Evolutionary conservation across 768 basidiomycete genomes (phyloP).

Genomic region (Kwoniella sp.): DNA sequence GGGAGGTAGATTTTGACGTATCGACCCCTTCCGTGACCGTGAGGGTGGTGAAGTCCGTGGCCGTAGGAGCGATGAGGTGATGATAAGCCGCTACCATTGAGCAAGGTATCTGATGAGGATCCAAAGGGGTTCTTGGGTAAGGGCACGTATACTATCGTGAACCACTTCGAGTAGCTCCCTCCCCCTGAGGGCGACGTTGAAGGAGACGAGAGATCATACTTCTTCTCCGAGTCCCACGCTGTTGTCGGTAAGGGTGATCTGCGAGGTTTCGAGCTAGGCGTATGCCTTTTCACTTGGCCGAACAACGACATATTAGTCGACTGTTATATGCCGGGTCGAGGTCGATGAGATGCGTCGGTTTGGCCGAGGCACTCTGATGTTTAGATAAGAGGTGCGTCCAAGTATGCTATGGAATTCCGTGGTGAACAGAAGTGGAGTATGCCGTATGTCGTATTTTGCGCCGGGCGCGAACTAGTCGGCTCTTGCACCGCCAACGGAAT

Average conservation of each 20-base stretch:
- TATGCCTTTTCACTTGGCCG: slow-evolving; percentile 55
- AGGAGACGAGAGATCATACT: slow-evolving; percentile 29
- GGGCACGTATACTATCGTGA: slow-evolving; percentile 49
- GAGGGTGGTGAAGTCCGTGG: slow-evolving; percentile 1
- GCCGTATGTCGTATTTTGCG: too few relatives aligned
- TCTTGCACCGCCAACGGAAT: too few relatives aligned
- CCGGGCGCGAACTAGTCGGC: too few relatives aligned
- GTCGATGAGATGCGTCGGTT: too few relatives aligned
- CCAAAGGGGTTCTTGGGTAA: slow-evolving; percentile 35
- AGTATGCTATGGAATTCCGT: too few relatives aligned
- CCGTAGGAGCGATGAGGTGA: slow-evolving; percentile 12
- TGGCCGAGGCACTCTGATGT: too few relatives aligned
- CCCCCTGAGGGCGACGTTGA: slow-evolving; percentile 21
- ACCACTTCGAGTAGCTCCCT: slow-evolving; percentile 29
- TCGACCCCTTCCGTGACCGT: background rate
- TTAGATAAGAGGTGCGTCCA: too few relatives aligned
- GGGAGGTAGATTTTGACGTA: slow-evolving; percentile 51
- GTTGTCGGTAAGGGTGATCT: slow-evolving; percentile 50
- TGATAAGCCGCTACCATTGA: slow-evolving; percentile 22
- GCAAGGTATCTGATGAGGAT: slow-evolving; percentile 25
- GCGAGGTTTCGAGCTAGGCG: slow-evolving; percentile 34
- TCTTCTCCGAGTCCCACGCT: slow-evolving; percentile 44
- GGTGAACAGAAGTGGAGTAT: too few relatives aligned
- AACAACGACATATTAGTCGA: slow-evolving; percentile 51
- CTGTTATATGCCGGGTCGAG: background rate